A percentile compares a stretch with the other conserved stretches of the same genome.
Conservation (phyloP, 2,329 filamentous ascomycete genomes). For the Alternaria sp. region DNA sequence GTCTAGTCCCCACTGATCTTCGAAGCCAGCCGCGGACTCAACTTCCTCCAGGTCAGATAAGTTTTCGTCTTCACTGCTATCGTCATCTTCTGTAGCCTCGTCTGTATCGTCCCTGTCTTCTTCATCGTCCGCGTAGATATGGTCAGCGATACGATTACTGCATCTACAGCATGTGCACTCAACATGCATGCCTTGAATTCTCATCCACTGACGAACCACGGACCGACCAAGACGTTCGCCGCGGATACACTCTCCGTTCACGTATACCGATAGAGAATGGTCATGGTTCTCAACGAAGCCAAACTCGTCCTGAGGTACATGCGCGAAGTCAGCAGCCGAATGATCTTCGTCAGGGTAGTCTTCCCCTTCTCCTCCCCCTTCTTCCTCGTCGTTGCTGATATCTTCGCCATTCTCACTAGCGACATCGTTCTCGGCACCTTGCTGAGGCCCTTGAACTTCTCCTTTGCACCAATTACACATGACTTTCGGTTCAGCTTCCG, state of each 20-base stretch:
- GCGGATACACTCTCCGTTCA: constrained; percentile 1
- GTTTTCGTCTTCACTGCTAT: background rate
- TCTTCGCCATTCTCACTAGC: background rate
- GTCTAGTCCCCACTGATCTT: constrained; percentile 5
- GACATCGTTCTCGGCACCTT: background rate
- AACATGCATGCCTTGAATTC: background rate
- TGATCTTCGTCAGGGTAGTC: constrained; percentile 11
- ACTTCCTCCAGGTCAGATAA: constrained; percentile 1
- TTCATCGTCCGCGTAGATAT: background rate
- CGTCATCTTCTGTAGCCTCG: background rate
- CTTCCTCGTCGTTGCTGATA: background rate
- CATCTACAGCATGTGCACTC: constrained; percentile 15
- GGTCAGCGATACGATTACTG: background rate
- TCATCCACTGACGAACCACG: constrained; percentile 5
- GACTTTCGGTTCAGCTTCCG: background rate
- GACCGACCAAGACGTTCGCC: constrained; percentile 8
- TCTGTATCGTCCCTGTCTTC: background rate
- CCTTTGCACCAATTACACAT: constrained; percentile 24
- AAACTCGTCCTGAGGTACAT: background rate
- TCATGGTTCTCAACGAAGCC: constrained; percentile 12
- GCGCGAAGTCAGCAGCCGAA: constrained; percentile 11
- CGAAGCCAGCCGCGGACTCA: background rate
- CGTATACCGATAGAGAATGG: constrained; percentile 8
- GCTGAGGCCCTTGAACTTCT: background rate
- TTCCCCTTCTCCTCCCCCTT: background rate